Conservation (phyloP, 208 protist species). For the Giardia duodenalis region DNA sequence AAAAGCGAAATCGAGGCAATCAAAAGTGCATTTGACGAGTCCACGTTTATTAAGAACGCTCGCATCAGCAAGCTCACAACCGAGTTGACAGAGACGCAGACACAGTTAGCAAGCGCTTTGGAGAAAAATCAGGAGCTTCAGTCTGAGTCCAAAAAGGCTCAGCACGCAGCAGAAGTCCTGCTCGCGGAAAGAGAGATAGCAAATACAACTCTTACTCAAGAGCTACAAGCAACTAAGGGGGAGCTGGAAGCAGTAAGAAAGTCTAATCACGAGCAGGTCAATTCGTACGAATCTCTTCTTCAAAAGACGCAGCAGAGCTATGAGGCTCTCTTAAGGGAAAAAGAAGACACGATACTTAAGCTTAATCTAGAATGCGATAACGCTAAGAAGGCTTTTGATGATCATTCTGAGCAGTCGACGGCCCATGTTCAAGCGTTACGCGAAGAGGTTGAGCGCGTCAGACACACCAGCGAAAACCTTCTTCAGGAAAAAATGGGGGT, state of each 20-base stretch:
- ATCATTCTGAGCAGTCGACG: not conserved
- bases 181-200: not conserved
- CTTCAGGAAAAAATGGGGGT: not conserved
- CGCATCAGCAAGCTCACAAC: not conserved
- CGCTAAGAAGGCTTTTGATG: not conserved
- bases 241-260: not conserved
- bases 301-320: not conserved
- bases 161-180: not conserved
- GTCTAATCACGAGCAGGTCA: not conserved
- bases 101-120: not conserved
- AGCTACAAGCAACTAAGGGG: not conserved
- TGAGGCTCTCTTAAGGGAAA: not conserved
- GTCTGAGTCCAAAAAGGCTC: not conserved
- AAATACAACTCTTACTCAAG: not conserved
- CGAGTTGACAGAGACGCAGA: not conserved
- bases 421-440: not conserved
- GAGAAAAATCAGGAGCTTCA: not conserved
- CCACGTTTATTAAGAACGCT: not conserved
- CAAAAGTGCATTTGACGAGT: not conserved
- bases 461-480: not conserved
- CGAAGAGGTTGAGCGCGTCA: not conserved
- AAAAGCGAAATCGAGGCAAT: not conserved
- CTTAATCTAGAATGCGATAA: not conserved
- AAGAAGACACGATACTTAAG: not conserved
- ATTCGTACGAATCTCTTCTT: not conserved